A percentile compares a stretch with the other conserved stretches of the same genome.
Evolutionary conservation across 2,329 filamentous ascomycete species (phyloP).

Genomic region (Paraconiothyrium sp.): DNA sequence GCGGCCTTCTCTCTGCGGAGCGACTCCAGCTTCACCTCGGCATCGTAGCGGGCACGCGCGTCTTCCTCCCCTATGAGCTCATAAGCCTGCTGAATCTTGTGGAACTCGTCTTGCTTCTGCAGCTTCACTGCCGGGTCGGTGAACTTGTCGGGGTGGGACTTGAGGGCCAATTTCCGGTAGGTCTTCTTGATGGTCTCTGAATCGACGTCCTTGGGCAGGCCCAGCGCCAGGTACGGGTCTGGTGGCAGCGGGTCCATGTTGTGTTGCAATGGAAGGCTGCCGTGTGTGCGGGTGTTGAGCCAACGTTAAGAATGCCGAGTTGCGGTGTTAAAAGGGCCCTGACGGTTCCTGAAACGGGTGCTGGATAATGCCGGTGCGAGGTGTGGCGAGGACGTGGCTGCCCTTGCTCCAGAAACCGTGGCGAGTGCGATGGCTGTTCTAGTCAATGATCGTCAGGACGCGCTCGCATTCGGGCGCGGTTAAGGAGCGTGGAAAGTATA

Average conservation of each 20-base stretch:
- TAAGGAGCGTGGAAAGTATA: conserved; percentile 15
- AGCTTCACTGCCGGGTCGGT: conserved; percentile 79
- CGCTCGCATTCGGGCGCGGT: conserved; percentile 9
- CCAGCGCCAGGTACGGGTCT: conserved; percentile 83
- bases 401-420: conserved; percentile 20
- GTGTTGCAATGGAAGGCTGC: conserved; percentile 31
- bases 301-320: conserved; percentile 3
- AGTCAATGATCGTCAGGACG: conserved; percentile 15
- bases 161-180: conserved; percentile 85
- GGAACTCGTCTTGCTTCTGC: conserved; percentile 85
- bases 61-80: conserved; percentile 84
- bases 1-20: conserved; percentile 66
- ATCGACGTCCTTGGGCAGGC: conserved; percentile 76
- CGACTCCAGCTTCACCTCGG: conserved; percentile 73
- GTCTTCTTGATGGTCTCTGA: conserved; percentile 77
- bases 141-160: conserved; percentile 92
- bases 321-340: background rate
- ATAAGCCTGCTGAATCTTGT: conserved; percentile 91
- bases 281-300: background rate
- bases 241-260: conserved; percentile 61
- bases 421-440: conserved; percentile 7
- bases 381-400: conserved; percentile 32
- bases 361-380: conserved; percentile 22
- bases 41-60: conserved; percentile 79
- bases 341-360: conserved; percentile 15